These are phyloP conservation scores for Cornus suecica DNA, from an alignment of 148 eudicot genomes.

Conservation along the genomic window DNA sequence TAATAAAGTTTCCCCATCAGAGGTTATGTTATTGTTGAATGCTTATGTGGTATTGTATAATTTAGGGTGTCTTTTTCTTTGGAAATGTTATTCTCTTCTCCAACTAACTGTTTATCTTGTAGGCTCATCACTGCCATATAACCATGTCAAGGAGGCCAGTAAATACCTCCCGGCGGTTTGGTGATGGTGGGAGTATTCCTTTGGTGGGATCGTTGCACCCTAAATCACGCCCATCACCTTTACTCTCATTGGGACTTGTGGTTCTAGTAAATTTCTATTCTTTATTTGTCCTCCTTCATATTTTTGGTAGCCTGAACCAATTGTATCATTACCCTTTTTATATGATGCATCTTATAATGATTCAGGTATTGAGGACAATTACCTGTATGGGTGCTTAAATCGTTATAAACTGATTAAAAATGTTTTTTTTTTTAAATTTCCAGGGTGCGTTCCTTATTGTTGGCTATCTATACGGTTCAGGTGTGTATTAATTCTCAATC, in stretches of 20 bases:
- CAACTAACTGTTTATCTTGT: neutral
- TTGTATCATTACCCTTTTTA: neutral
- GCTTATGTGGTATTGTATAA: neutral
- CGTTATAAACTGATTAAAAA: neutral
- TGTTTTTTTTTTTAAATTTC: conserved; percentile 16
- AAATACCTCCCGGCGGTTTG: conserved; percentile 62
- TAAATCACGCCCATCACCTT: conserved; percentile 79
- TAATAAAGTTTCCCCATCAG: no score
- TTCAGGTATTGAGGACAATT: neutral
- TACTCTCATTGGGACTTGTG: conserved; percentile 57
- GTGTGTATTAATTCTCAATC: conserved; percentile 34
- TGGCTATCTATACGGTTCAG: conserved; percentile 86
- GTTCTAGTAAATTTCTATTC: conserved; percentile 37
- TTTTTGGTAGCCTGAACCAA: neutral
- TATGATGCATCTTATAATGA: neutral
- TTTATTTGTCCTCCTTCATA: conserved; percentile 21
- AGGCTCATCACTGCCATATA: conserved; percentile 17
- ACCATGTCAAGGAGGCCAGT: conserved; percentile 88
- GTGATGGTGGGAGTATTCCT: conserved; percentile 66
- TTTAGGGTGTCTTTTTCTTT: neutral
- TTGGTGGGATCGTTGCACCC: conserved; percentile 68
- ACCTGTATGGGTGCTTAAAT: neutral
- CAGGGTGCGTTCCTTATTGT: conserved; percentile 80
- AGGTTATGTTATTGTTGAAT: no score
- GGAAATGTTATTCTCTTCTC: neutral